These are phyloP conservation scores for Saccharomycopsis synnaedendra DNA, from an alignment of 805 yeast genomes.

Conservation along the genomic window DNA sequence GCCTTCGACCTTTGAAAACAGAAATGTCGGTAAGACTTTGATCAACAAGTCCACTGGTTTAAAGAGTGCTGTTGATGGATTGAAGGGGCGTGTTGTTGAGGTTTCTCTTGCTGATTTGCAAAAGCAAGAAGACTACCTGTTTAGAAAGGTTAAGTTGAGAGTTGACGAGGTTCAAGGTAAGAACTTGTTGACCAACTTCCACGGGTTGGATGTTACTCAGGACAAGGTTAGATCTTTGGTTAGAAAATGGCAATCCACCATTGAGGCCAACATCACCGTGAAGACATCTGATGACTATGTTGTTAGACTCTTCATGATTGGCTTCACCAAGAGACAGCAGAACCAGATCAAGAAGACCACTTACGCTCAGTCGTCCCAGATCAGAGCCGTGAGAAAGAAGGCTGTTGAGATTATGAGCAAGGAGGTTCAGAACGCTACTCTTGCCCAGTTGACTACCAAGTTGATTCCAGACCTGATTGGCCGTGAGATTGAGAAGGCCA, in stretches of 20 bases:
- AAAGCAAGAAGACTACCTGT: conserved; percentile 97
- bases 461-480: conserved; percentile 98
- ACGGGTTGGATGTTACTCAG: conserved; percentile 96
- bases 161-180: conserved; percentile 99
- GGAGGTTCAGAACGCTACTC: conserved; percentile 89
- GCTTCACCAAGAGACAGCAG: conserved; percentile 95
- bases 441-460: conserved; percentile 93
- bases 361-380: conserved; percentile 95
- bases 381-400: conserved; percentile 95
- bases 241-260: conserved; percentile 98
- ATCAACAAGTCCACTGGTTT: conserved; percentile 98
- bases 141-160: conserved; percentile 95
- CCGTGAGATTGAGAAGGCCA: conserved; percentile 95
- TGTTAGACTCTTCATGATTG: conserved; percentile 92
- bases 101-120: conserved; percentile 94
- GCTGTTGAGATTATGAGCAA: conserved; percentile 93
- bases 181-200: conserved; percentile 98
- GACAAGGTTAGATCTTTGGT: conserved; percentile 96
- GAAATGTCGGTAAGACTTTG: conserved; percentile 96
- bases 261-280: conserved; percentile 96
- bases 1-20: conserved; percentile 96
- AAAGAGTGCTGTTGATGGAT: conserved; percentile 94
- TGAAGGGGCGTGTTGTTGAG: conserved; percentile 96
- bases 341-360: conserved; percentile 97
- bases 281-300: conserved; percentile 97